Conservation (phyloP, 2,329 filamentous ascomycete species). For the Parastagonospora avenae region DNA sequence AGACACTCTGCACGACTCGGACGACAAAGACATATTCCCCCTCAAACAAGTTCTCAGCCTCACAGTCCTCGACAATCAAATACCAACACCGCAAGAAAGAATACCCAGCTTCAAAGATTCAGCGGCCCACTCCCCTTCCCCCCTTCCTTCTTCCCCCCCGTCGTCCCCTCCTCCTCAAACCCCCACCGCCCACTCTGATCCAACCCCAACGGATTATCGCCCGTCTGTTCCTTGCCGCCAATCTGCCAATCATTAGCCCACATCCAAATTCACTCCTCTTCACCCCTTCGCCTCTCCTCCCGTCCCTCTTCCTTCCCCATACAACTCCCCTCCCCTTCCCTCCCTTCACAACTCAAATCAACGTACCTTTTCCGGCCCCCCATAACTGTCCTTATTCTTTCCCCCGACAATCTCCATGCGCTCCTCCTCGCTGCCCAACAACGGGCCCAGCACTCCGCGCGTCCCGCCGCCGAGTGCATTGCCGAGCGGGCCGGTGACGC, state of each 20-base stretch:
- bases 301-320: too few species aligned
- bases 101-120: too few species aligned
- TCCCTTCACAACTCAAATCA: too few species aligned
- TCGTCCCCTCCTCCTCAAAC: constrained; percentile 37
- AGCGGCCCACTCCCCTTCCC: background rate
- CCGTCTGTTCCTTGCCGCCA: constrained; percentile 48
- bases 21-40: too few species aligned
- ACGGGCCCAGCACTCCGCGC: constrained; percentile 41
- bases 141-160: constrained; percentile 1
- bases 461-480: constrained; percentile 45
- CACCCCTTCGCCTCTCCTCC: too few species aligned
- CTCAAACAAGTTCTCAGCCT: too few species aligned
- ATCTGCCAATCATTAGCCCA: too few species aligned
- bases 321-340: too few species aligned
- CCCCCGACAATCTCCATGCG: constrained; percentile 45
- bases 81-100: too few species aligned
- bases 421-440: constrained; percentile 44
- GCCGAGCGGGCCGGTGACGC: constrained; percentile 44
- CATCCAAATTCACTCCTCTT: too few species aligned
- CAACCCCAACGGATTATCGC: constrained; percentile 47
- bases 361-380: constrained; percentile 43
- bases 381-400: constrained; percentile 48
- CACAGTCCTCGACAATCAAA: too few species aligned
- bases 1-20: too few species aligned
- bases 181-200: constrained; percentile 46